Percentiles rank a stretch among this genome's conserved stretches.
Evolutionary conservation across 2,329 filamentous ascomycete genomes (phyloP).

Genomic region (Phialocephala sp.): DNA sequence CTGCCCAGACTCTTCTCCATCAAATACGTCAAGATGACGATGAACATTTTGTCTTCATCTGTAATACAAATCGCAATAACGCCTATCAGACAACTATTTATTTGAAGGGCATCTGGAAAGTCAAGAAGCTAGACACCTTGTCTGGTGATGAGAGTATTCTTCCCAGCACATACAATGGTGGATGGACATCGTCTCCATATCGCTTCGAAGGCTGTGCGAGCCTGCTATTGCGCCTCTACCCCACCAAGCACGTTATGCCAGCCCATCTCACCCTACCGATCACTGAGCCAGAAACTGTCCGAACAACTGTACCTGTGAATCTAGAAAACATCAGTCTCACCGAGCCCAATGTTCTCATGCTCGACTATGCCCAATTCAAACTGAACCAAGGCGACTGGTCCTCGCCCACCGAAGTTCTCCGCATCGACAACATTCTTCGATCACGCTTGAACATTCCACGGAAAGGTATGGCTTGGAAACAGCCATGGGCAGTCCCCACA

Average conservation of each 20-base stretch:
- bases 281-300: neutral
- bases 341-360: slow-evolving; percentile 42
- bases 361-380: slow-evolving; percentile 41
- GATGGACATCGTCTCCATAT: slow-evolving; percentile 39
- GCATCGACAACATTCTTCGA: slow-evolving; percentile 42
- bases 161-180: slow-evolving; percentile 15
- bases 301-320: slow-evolving; percentile 5
- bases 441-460: slow-evolving; percentile 34
- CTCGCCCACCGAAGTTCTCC: slow-evolving; percentile 36
- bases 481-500: slow-evolving; percentile 39
- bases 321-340: slow-evolving; percentile 34
- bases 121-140: slow-evolving; percentile 41
- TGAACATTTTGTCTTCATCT: slow-evolving; percentile 42
- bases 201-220: slow-evolving; percentile 42
- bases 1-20: slow-evolving; percentile 36
- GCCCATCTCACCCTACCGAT: slow-evolving; percentile 15
- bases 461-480: slow-evolving; percentile 39
- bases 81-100: slow-evolving; percentile 32
- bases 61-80: slow-evolving; percentile 40
- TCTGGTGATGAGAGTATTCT: slow-evolving; percentile 30
- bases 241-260: slow-evolving; percentile 30
- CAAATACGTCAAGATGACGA: slow-evolving; percentile 42
- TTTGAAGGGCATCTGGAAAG: slow-evolving; percentile 39
- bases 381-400: slow-evolving; percentile 36
- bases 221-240: slow-evolving; percentile 37